Percentiles rank a stretch among this genome's conserved stretches.
Evolutionary conservation across 768 basidiomycete genomes (phyloP).

Genomic region (Serendipita sp.): DNA sequence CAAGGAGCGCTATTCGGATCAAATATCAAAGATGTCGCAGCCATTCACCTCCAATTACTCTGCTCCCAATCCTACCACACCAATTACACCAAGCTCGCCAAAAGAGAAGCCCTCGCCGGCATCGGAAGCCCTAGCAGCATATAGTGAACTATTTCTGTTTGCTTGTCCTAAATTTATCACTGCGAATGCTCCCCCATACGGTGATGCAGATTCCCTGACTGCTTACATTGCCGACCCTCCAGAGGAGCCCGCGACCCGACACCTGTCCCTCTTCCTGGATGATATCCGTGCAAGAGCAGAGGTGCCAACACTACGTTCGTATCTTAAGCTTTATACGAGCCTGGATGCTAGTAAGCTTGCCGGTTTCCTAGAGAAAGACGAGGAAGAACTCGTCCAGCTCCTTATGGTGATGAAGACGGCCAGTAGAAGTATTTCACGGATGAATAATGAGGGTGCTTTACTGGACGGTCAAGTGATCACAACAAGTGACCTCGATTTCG

Average conservation of each 20-base stretch:
- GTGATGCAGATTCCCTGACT: conserved; percentile 49
- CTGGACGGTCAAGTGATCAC: conserved; percentile 76
- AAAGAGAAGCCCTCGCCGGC: conserved; percentile 13
- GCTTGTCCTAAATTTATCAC: conserved; percentile 95
- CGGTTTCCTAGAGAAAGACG: conserved; percentile 77
- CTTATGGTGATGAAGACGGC: conserved; percentile 93
- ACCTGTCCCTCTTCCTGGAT: conserved; percentile 67
- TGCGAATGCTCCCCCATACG: conserved; percentile 88
- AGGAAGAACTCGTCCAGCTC: conserved; percentile 90
- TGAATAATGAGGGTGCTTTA: conserved; percentile 34
- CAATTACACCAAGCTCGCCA: conserved; percentile 25
- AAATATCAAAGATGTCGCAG: conserved; percentile 67
- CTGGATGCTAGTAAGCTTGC: conserved; percentile 85
- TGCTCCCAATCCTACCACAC: neutral
- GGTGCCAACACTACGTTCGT: conserved; percentile 73
- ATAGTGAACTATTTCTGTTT: conserved; percentile 84
- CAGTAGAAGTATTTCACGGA: conserved; percentile 55
- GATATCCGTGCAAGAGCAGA: conserved; percentile 61
- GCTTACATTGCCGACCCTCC: conserved; percentile 26
- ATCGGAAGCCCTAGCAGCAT: conserved; percentile 52
- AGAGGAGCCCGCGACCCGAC: conserved; percentile 65
- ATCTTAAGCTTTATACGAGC: conserved; percentile 90
- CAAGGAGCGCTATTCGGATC: conserved; percentile 88
- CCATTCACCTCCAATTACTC: conserved; percentile 29
- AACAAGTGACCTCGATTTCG: conserved; percentile 89